Evolutionary conservation across 2,329 filamentous ascomycete genomes (phyloP), one percentile per base, ranked within the genome.

Genomic region (Microdochium trichocladiopsis): DNA sequence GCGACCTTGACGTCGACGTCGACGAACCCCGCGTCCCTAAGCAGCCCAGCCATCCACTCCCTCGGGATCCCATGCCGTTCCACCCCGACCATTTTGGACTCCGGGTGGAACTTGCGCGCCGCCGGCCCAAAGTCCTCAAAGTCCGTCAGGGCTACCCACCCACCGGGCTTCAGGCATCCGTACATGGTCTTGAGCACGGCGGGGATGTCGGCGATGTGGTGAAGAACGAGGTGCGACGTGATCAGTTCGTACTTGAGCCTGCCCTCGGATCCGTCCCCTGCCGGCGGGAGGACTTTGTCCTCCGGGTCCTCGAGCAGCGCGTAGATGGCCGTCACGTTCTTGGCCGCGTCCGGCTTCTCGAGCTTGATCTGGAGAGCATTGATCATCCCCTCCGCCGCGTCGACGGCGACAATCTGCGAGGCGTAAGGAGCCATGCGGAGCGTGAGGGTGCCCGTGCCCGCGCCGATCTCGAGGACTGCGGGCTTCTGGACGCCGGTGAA

Each of bases 91-190:
- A 80, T 73, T 62, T 78, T 80, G 22, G 59, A 59, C 57, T 71
- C 66, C 0, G 79, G 73, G 62, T 83, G 79, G 57, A 82, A 83
- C 48, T 63, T 64, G 28, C 72, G 66, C 2, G 78, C 76, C 45
- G 74, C 73, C 0, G 72, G 72, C 0, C 79, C 79, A 60, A 75
- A 77, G 56, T 82, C 73, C 59, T 83, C 78, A 60, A 77, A 83
- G 58, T 83, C 80, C 2, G 79, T 83, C 57, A 83, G 62, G 1
- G 75, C 76, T 1, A 81, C 67, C 50, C 63, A 58, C 0, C 78
- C 80, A 0, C 76, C 77, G 0, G 68, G 61, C 51, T 67, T 71
- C 45, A 83, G 63, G 37, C 73, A 75, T 5, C 69, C 73, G 24
- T 70, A 62, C 61, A 82, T 70, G 41, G 41, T 45, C 12, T 22